Percentiles rank a stretch among this genome's conserved stretches.
These are phyloP conservation scores for Saturnispora galanensis DNA, from an alignment of 805 yeast genomes.

Conservation along the genomic window DNA sequence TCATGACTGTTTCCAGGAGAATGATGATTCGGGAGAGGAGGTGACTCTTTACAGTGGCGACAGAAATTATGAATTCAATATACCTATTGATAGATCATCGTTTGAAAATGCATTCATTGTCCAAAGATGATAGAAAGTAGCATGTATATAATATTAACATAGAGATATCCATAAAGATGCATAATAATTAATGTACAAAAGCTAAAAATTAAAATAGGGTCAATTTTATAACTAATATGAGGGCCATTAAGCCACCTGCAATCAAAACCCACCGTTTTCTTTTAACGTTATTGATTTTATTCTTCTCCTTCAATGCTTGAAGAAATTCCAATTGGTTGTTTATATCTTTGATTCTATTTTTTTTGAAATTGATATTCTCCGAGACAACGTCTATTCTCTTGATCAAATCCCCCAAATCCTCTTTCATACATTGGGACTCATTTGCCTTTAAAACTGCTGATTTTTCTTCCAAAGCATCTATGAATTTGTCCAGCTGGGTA, in stretches of 20 bases:
- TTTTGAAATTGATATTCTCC: conserved; percentile 14
- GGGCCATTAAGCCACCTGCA: neutral
- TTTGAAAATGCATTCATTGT: conserved; percentile 6
- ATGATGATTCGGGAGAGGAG: neutral
- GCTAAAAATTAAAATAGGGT: neutral
- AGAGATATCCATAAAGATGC: neutral
- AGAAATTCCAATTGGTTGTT: conserved; percentile 15
- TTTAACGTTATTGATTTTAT: conserved; percentile 8
- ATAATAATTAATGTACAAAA: neutral
- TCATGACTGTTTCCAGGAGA: conserved; percentile 4
- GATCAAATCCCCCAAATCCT: conserved; percentile 21
- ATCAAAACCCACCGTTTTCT: conserved; percentile 5
- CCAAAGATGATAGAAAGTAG: neutral
- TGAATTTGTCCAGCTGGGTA: conserved; percentile 20
- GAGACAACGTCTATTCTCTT: conserved; percentile 21
- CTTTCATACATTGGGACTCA: conserved; percentile 19
- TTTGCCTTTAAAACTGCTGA: conserved; percentile 15
- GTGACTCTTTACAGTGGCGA: neutral
- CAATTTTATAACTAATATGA: neutral
- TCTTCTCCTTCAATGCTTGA: conserved; percentile 15
- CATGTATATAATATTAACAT: neutral
- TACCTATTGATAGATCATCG: neutral
- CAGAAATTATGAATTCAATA: neutral
- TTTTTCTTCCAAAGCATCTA: conserved; percentile 21
- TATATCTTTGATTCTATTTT: conserved; percentile 16